Evolutionary conservation across 2,329 filamentous ascomycete species (phyloP), one percentile per base, ranked within the genome.

Genomic region (Talaromyces sp.): DNA sequence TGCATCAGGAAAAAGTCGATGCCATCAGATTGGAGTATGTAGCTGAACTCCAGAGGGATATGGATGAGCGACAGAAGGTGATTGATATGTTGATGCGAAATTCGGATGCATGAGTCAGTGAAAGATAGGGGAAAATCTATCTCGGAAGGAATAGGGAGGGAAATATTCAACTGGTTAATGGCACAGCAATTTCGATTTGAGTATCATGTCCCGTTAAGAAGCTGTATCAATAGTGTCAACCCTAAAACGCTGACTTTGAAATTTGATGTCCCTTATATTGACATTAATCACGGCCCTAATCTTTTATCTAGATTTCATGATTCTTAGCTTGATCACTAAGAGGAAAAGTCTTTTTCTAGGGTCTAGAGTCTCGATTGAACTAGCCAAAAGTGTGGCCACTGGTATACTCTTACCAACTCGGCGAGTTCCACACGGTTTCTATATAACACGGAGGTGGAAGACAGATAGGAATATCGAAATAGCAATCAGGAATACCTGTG

Each of bases 1-100:
- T 59, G 31, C 57, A 59, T 31, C 21, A 59, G 21, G 19, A 52
- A 22, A 59, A 53, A 37, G 33, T 59, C 13, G 53, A 59, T 10
- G 31, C 52, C 15, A n/a, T 59, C 43, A 39, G 37, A 9, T 19
- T 17, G 31, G 57, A 56, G 40, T 59, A 56, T 21, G 41, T 59
- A 13, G 45, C 19, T n/a, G 40, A 56, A 3, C 37, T 59, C 3
- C 52, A 56, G 31, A 43, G 53, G 57, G 53, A 55, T 25, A 52
- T 59, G 53, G 17, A 35, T 13, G 57, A 59, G 21, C 39, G 46
- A 1, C 57, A 59, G 33, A 59, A 52, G 15, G 31, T 59, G n/a
- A 59, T 59, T 33, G 36, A 51, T n/a, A 59, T 59, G 19, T 17
- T 59, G 31, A 28, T 31, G 22, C 39, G 45, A 41, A 31, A 35